phyloP scores from a whole-genome alignment of 495 filamentous ascomycete species.

The Lichenothelia convexa region DNA sequence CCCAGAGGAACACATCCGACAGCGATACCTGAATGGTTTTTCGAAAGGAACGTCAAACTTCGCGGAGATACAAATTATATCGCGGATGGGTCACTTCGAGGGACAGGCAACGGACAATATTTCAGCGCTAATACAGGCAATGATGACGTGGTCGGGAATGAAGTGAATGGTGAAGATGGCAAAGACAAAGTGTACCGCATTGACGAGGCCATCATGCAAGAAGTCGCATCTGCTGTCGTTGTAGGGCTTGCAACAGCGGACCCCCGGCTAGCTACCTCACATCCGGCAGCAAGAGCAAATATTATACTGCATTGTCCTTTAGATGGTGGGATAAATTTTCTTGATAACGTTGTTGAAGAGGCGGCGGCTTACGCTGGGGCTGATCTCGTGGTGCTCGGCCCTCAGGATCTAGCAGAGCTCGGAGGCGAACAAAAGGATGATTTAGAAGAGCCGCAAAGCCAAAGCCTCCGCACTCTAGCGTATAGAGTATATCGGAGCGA shows the following conservation, averaged over 20 bases:
- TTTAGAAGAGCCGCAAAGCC: too few relatives aligned
- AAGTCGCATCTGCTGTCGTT: constrained; percentile 8
- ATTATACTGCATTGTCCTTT: constrained; percentile 46
- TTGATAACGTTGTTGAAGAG: constrained; percentile 38
- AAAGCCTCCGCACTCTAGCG: too few relatives aligned
- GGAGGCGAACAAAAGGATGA: too few relatives aligned
- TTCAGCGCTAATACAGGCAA: too few relatives aligned
- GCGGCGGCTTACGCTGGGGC: constrained; percentile 42
- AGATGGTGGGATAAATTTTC: constrained; percentile 33
- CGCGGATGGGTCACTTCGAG: too few relatives aligned
- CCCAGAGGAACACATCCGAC: constrained; percentile 8
- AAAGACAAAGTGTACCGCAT: too few relatives aligned
- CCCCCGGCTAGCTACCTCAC: constrained; percentile 6
- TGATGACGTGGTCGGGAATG: too few relatives aligned
- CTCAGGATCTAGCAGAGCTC: constrained; percentile 64
- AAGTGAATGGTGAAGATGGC: not conserved
- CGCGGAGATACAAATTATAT: too few relatives aligned
- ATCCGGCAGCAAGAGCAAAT: constrained; percentile 40
- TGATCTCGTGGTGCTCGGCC: constrained; percentile 62
- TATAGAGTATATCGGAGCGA: too few relatives aligned
- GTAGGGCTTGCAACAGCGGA: not conserved
- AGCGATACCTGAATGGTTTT: constrained; percentile 25
- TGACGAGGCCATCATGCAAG: constrained; percentile 2
- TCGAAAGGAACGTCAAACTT: constrained; percentile 20
- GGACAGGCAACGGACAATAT: too few relatives aligned